Evolutionary conservation across 169 alveolate genomes (phyloP), one percentile per base, ranked within the genome.

Genomic region (Plasmodium reichenowi): DNA sequence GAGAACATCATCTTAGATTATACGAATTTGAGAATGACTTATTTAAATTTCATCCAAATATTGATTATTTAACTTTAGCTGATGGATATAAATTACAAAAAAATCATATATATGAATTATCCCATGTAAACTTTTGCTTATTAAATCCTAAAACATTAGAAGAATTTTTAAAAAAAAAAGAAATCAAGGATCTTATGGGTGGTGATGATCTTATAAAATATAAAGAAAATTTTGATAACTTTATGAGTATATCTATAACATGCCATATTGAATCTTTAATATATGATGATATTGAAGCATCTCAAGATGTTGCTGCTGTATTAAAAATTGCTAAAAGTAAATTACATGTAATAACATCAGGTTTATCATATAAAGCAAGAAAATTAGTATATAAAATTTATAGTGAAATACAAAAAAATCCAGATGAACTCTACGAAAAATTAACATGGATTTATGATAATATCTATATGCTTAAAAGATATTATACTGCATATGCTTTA

Each of bases 181-280:
- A 83, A 17, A 67, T 83, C 48, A 20, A 17, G 29, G 17, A 32
- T 8, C 10, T 48, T 47, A 38, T 22, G 24, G 50, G 43, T 26
- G 88, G 76, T 24, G 22, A 15, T 8, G 83, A 67, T 20, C 43
- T 22, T 48, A 20, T 4, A 32, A 45, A 38, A 9, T 83, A 67
- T 83, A 60, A 67, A 17, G 74, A 50, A 22, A 52, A 68, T n/a
- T 83, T 67, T 58, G 59, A 38, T 2, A 68, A 67, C n/a, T 68
- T 15, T 43, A 54, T 83, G 83, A 20, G 13, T 12, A 68, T 68
- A 50, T 83, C 91, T 13, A 83, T 83, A n/a, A 32, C n/a, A 9
- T 83, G 91, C 22, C 67, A 83, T 60, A 45, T 83, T 9, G 91
- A 83, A 83, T 56, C 80, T 10, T 56, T 58, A 58, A 68, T 83